Base-by-base conservation (phyloP, 1,139 yeast species). In the Yamadazyma pseudoaaseri region DNA sequence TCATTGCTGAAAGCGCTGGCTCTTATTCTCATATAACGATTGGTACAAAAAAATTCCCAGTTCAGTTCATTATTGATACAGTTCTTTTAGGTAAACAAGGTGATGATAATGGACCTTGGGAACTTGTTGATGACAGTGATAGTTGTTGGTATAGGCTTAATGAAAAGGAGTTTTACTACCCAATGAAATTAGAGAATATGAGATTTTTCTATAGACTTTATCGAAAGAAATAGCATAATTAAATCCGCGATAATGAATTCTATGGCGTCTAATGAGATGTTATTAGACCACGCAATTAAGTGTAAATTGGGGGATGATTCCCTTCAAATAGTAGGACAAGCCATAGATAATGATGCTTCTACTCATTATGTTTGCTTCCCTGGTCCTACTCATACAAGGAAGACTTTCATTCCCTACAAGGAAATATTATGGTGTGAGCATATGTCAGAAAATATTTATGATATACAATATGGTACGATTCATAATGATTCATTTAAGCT, bases 1-100 rank as follows among this genome's bases (percentile, higher is more conserved):
- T 87, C 30, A 77, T 87, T 25, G 79, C 86, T 1, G 96, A 87
- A 51, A 82, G 94, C 60, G 96, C 96, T 0, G 96, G 96, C 0
- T 84, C 95, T 3, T 87, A 81, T 56, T 85, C 95, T 1, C 82
- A 86, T 49, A 83, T 87, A 28, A 73, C 79, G 2, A 71, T 87
- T 23, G 96, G 96, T 1, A 59, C 76, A 18, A 85, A 81, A 51
- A 74, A 66, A 44, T 87, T 87, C 60, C 96, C 96, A 0, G 82
- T 87, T 2, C 90, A 86, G 46, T 86, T 83, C 47, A 65, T 87
- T 31, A 68, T 87, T 6, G 95, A 87, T 51, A 85, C 83, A 31
- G 69, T 86, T 1, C 60, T 87, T 23, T 60, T 76, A 22, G 87
- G 87, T 0, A 77, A 68, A 43, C 66, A 65, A 8, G 73, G 73